Percentiles rank a stretch among this genome's conserved stretches.
Conservation (phyloP, 1,284 basidiomycete species). For the Laetiporus sulphureus region DNA sequence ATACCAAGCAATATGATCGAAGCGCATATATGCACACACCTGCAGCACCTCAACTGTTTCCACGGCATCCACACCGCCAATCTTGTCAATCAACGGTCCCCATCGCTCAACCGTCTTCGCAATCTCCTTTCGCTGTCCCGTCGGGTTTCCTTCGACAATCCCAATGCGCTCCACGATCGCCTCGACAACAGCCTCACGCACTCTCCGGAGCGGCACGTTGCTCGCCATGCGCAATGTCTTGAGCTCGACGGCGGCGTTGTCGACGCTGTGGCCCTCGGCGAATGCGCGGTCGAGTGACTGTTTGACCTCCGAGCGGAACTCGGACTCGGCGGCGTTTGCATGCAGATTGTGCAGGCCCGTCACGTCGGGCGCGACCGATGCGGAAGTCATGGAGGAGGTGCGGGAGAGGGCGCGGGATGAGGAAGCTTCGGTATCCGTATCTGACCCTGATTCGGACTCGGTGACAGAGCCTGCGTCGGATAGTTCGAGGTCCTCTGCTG, state of each 20-base stretch:
- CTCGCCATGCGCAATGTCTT: conserved; percentile 93
- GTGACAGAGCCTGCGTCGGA: conserved; percentile 52
- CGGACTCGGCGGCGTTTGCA: conserved; percentile 45
- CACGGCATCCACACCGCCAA: conserved; percentile 70
- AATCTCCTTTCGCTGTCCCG: conserved; percentile 57
- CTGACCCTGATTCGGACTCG: conserved; percentile 28
- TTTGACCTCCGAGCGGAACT: conserved; percentile 73
- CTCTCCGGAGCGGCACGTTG: conserved; percentile 76
- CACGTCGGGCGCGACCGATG: conserved; percentile 31
- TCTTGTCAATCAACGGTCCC: conserved; percentile 66
- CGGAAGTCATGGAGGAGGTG: conserved; percentile 35
- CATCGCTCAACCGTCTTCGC: conserved; percentile 53
- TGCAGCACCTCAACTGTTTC: conserved; percentile 69
- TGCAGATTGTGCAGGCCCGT: conserved; percentile 24
- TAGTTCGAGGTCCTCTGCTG: conserved; percentile 49
- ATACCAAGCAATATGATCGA: not conserved
- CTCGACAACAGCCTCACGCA: conserved; percentile 73
- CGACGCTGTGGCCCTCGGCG: conserved; percentile 83
- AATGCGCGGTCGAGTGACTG: conserved; percentile 87
- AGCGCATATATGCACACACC: conserved; percentile 39
- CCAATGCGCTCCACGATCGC: conserved; percentile 65
- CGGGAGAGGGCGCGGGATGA: conserved; percentile 23
- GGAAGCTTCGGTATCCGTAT: conserved; percentile 27
- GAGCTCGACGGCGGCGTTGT: conserved; percentile 88
- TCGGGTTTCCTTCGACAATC: conserved; percentile 45